Evolutionary conservation across 495 filamentous ascomycete species (phyloP).

Genomic region (Barbatosphaeria neglecta): DNA sequence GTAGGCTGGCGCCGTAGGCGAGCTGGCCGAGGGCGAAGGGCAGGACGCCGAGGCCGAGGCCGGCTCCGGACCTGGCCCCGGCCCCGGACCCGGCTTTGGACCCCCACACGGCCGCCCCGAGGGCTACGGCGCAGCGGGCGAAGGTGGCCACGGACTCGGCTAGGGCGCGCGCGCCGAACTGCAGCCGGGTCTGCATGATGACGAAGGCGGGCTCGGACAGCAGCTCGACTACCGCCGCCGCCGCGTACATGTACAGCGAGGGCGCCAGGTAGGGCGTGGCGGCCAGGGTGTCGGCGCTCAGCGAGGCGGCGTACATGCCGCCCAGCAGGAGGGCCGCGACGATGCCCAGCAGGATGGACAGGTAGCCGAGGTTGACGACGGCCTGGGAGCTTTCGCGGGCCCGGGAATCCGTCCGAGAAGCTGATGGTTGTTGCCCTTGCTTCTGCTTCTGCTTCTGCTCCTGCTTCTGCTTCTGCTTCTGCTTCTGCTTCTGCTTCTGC

Average conservation of each 20-base stretch:
- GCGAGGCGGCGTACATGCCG: conserved; percentile 50
- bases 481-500: too few species aligned
- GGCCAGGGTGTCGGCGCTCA: conserved; percentile 38
- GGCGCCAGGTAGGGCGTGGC: conserved; percentile 47
- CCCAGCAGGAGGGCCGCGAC: conserved; percentile 50
- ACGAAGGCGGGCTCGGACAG: conserved; percentile 76
- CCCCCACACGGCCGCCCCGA: conserved; percentile 50
- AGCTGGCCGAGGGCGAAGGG: conserved; percentile 85
- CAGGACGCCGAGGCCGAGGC: conserved; percentile 53
- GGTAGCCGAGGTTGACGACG: conserved; percentile 77
- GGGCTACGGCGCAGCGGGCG: conserved; percentile 60
- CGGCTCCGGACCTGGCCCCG: conserved; percentile 21
- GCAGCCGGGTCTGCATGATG: conserved; percentile 65
- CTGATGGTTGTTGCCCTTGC: conserved; percentile 9
- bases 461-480: too few species aligned
- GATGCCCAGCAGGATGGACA: conserved; percentile 60
- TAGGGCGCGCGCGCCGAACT: conserved; percentile 64
- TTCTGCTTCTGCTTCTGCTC: conserved; percentile 1
- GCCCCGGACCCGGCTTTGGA: conserved; percentile 14
- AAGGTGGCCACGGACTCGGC: conserved; percentile 75
- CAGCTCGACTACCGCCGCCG: conserved; percentile 72
- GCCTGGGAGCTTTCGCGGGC: conserved; percentile 39
- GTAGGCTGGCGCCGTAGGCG: conserved; percentile 56
- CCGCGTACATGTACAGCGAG: conserved; percentile 55
- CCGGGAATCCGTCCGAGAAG: too few species aligned